phyloP scores from a whole-genome alignment of 768 basidiomycete species.

The Rhodotorula kratochvilovae region DNA sequence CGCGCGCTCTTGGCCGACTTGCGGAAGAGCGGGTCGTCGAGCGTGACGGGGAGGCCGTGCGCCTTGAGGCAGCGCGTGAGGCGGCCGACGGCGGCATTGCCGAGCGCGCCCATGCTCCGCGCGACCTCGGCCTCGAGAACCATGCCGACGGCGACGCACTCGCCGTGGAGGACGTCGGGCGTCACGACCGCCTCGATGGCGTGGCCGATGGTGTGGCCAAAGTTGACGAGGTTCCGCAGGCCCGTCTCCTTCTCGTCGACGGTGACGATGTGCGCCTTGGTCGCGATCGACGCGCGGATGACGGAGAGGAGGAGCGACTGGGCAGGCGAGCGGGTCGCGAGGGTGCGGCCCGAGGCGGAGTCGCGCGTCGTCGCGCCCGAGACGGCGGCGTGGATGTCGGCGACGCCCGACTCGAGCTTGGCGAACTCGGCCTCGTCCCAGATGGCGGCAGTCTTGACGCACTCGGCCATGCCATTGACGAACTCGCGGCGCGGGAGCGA shows the following conservation, averaged over 20 bases:
- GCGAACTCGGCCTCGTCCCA: constrained; percentile 90
- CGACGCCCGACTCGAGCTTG: constrained; percentile 75
- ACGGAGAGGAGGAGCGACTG: constrained; percentile 82
- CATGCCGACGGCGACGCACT: constrained; percentile 93
- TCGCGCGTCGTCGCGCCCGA: constrained; percentile 57
- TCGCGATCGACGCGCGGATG: constrained; percentile 86
- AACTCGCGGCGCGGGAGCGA: constrained; percentile 88
- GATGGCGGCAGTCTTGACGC: constrained; percentile 99
- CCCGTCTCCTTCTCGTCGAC: constrained; percentile 95
- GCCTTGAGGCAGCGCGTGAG: constrained; percentile 79
- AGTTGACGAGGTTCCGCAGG: constrained; percentile 96
- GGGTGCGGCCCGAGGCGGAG: constrained; percentile 53
- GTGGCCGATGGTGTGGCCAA: constrained; percentile 97
- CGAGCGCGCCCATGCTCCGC: constrained; percentile 75
- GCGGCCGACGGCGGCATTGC: constrained; percentile 87
- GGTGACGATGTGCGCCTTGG: constrained; percentile 95
- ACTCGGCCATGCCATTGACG: constrained; percentile 98
- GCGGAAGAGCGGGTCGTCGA: constrained; percentile 72
- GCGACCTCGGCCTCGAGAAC: constrained; percentile 93
- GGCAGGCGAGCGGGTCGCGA: constrained; percentile 60
- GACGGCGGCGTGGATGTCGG: constrained; percentile 77
- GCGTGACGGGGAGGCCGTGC: constrained; percentile 80
- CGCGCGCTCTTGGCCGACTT: constrained; percentile 61
- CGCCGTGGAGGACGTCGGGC: constrained; percentile 88
- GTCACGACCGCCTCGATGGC: constrained; percentile 96